These are phyloP conservation scores for Hippophae rhamnoides DNA, from an alignment of 306 rosid genomes.

Conservation along the genomic window DNA sequence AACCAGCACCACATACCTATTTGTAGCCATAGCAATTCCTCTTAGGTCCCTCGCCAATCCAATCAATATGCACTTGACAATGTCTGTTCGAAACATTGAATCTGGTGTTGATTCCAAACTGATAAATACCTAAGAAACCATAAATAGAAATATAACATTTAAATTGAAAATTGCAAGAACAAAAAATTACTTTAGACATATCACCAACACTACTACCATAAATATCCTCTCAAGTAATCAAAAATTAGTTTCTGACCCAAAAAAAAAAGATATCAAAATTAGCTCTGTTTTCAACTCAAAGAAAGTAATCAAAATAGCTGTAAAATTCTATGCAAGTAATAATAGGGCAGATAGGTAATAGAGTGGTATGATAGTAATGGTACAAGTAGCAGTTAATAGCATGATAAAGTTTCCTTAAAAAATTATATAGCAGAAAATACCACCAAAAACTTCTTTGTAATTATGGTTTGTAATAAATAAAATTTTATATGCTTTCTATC, in stretches of 20 bases:
- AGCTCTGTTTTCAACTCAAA: too few species aligned
- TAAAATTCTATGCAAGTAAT: too few species aligned
- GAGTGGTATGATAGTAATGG: too few species aligned
- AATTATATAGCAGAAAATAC: too few species aligned
- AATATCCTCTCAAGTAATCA: not conserved
- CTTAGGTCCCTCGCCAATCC: conserved; percentile 97
- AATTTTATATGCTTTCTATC: not conserved
- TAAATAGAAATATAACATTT: conserved; percentile 6
- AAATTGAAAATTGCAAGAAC: conserved; percentile 4
- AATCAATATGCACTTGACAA: conserved; percentile 67
- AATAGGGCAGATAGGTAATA: too few species aligned
- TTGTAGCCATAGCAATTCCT: conserved; percentile 98
- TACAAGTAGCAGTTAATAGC: too few species aligned
- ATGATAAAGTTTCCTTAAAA: too few species aligned
- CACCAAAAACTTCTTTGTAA: too few species aligned
- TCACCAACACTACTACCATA: not conserved
- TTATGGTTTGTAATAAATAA: too few species aligned
- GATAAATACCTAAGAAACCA: conserved; percentile 57
- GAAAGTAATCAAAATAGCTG: too few species aligned
- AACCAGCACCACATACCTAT: conserved; percentile 34
- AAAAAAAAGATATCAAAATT: too few species aligned
- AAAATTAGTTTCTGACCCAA: too few species aligned
- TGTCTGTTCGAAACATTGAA: conserved; percentile 80
- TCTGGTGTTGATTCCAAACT: conserved; percentile 92
- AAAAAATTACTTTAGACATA: conserved; percentile 1